Conservation (phyloP, 495 filamentous ascomycete genomes). For the Elasticomyces elasticus region DNA sequence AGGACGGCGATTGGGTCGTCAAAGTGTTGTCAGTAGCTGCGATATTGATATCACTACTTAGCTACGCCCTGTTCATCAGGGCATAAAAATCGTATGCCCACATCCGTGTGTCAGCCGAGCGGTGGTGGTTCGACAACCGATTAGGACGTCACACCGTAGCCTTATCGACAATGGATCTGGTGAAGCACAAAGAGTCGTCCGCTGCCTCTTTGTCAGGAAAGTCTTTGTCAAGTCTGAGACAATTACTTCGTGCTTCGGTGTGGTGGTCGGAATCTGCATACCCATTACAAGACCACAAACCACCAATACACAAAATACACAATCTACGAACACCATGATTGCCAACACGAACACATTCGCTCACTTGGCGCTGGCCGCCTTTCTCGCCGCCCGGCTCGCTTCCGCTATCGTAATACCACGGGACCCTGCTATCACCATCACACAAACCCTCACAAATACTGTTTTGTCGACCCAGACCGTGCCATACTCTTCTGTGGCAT, state of each 20-base stretch:
- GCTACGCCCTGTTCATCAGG: background rate
- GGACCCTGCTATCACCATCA: background rate
- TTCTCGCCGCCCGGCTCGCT: background rate
- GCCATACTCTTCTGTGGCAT: background rate
- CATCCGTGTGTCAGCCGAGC: background rate
- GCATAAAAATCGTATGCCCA: too few species aligned
- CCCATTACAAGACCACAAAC: background rate
- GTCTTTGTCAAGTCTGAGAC: background rate
- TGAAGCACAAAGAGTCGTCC: background rate
- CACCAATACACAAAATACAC: background rate
- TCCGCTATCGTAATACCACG: background rate
- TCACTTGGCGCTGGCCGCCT: background rate
- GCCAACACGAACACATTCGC: background rate
- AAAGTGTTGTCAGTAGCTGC: background rate
- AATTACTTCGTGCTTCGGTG: background rate
- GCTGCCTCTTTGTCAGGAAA: background rate
- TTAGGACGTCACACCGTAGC: background rate
- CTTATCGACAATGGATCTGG: background rate
- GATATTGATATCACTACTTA: background rate
- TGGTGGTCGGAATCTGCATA: background rate
- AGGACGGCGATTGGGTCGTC: background rate
- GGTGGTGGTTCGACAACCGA: background rate
- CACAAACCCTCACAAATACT: background rate
- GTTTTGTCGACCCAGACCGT: background rate
- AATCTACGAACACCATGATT: background rate